A percentile compares a stretch with the other conserved stretches of the same genome.
phyloP scores from a whole-genome alignment of 169 alveolate species.

The Plasmodium gaboni region DNA sequence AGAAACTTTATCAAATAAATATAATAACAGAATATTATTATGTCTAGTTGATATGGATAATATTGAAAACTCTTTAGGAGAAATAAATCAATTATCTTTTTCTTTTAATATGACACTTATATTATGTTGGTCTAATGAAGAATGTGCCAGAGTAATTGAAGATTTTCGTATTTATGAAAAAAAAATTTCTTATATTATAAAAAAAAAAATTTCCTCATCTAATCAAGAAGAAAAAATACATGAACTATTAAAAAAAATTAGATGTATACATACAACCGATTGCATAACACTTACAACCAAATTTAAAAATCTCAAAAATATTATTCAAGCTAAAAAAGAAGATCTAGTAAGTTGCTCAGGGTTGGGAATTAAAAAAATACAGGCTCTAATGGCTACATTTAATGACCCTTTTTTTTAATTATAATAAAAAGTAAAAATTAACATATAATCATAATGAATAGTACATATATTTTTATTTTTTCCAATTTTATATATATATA shows the following conservation, averaged over 20 bases:
- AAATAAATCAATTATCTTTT: slow-evolving; percentile 72
- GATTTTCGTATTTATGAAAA: slow-evolving; percentile 68
- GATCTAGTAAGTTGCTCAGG: slow-evolving; percentile 64
- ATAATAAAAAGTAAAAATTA: neutral
- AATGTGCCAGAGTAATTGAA: slow-evolving; percentile 74
- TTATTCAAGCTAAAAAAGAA: slow-evolving; percentile 55
- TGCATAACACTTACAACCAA: slow-evolving; percentile 43
- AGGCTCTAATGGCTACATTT: slow-evolving; percentile 40
- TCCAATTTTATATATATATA: no score
- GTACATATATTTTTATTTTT: neutral
- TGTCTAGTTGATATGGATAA: slow-evolving; percentile 70
- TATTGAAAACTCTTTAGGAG: slow-evolving; percentile 69
- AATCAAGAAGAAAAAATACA: slow-evolving; percentile 57
- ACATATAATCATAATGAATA: neutral
- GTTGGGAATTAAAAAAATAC: slow-evolving; percentile 59
- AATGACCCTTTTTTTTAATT: slow-evolving; percentile 57
- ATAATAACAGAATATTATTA: slow-evolving; percentile 59
- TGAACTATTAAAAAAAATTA: slow-evolving; percentile 70
- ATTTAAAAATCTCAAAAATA: slow-evolving; percentile 46
- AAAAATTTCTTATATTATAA: slow-evolving; percentile 19
- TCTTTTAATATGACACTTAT: slow-evolving; percentile 55
- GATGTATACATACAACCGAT: slow-evolving; percentile 58
- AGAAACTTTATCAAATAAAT: slow-evolving; percentile 74
- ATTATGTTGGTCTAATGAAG: slow-evolving; percentile 65
- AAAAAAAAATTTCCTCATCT: slow-evolving; percentile 28